A percentile compares a stretch with the other conserved stretches of the same genome.
Evolutionary conservation across 352 stramenopile genomes (phyloP).

Genomic region (Plasmopara muralis): DNA sequence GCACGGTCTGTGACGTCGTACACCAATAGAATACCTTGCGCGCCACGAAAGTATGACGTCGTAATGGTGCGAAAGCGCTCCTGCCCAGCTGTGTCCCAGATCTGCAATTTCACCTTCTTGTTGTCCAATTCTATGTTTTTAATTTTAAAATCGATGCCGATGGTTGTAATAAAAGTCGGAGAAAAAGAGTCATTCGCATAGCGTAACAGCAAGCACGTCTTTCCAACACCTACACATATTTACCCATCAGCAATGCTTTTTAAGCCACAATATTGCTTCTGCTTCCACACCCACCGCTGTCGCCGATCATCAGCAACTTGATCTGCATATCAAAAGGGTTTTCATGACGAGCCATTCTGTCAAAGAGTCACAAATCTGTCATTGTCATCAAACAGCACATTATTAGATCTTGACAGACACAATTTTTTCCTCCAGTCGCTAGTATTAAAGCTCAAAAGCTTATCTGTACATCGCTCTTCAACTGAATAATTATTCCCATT

Average conservation of each 20-base stretch:
- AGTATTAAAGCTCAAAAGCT: too few relatives aligned
- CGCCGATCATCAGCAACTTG: constrained; percentile 96
- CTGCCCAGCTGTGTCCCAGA: constrained; percentile 98
- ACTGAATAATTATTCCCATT: not conserved
- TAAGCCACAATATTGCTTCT: not conserved
- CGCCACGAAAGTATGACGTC: constrained; percentile 98
- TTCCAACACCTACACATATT: constrained; percentile 68
- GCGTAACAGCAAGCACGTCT: constrained; percentile 83
- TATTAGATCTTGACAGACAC: constrained; percentile 3
- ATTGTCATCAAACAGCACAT: constrained; percentile 7
- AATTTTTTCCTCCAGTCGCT: not conserved
- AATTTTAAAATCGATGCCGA: constrained; percentile 90
- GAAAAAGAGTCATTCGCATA: constrained; percentile 90
- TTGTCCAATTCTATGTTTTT: constrained; percentile 91
- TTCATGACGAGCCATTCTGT: constrained; percentile 80
- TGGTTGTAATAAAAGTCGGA: constrained; percentile 87
- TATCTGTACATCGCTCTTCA: too few relatives aligned
- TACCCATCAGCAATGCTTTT: not conserved
- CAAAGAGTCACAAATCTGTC: constrained; percentile 21
- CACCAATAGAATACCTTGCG: constrained; percentile 98
- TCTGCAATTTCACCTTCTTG: constrained; percentile 98
- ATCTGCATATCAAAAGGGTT: constrained; percentile 97
- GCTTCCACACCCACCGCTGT: constrained; percentile 77
- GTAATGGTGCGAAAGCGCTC: constrained; percentile 99
- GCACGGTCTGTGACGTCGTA: constrained; percentile 97